Conservation (phyloP, 2,329 filamentous ascomycete species). For the Periglandula ipomoeae region DNA sequence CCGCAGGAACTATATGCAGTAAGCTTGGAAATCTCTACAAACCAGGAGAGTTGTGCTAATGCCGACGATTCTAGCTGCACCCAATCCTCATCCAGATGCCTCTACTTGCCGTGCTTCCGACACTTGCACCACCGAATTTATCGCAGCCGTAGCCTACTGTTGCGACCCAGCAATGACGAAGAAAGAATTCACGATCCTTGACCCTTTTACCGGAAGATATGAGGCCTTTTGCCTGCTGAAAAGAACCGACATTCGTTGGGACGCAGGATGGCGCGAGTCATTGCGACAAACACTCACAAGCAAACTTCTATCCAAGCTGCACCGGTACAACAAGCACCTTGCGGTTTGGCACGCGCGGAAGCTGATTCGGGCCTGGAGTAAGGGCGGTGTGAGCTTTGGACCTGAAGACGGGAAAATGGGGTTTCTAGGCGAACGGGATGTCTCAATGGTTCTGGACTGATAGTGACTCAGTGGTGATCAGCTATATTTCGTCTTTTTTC, state of each 20-base stretch:
- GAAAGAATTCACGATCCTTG: slow-evolving; percentile 17
- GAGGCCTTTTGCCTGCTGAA: slow-evolving; percentile 18
- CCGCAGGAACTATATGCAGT: slow-evolving; percentile 21
- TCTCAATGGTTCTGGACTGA: slow-evolving; percentile 13
- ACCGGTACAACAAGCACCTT: slow-evolving; percentile 22
- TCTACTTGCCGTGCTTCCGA: slow-evolving; percentile 11
- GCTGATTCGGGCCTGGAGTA: slow-evolving; percentile 16
- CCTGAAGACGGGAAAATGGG: slow-evolving; percentile 12
- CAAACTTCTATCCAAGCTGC: slow-evolving; percentile 17
- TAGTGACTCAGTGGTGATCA: too few relatives aligned
- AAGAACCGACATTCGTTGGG: slow-evolving; percentile 19
- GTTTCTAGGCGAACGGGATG: slow-evolving; percentile 16
- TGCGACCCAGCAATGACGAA: slow-evolving; percentile 19
- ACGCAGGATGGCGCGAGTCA: slow-evolving; percentile 13
- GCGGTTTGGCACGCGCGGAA: slow-evolving; percentile 21
- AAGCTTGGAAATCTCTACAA: slow-evolving; percentile 5
- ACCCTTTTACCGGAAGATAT: slow-evolving; percentile 12
- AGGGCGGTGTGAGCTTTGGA: slow-evolving; percentile 17
- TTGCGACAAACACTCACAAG: slow-evolving; percentile 14
- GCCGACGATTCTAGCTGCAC: neutral
- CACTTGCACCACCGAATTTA: slow-evolving; percentile 14
- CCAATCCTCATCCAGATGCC: slow-evolving; percentile 3
- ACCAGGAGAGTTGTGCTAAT: neutral
- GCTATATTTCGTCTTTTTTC: too few relatives aligned
- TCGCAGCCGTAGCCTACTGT: slow-evolving; percentile 18